Evolutionary conservation across 169 alveolate genomes (phyloP), one percentile per base, ranked within the genome.

Genomic region (Cryptosporidium tyzzeri): DNA sequence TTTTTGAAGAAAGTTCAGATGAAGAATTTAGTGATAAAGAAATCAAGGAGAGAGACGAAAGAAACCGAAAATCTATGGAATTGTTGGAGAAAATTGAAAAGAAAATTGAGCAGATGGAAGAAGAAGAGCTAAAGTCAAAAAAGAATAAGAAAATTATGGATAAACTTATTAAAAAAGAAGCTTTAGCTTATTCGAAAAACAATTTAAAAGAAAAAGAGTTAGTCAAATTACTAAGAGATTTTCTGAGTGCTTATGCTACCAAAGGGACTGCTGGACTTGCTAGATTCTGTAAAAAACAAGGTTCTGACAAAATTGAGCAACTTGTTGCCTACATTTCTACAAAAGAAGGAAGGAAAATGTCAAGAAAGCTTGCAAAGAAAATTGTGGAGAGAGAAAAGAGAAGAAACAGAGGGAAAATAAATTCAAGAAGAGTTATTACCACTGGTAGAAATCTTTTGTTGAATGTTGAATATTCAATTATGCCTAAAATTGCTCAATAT

Each of bases 311-410:
- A 31, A 62, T 80, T 26, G 75, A 65, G 8, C 89, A 80, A 39
- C 89, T 80, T 80, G 55, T 80, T 6, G 21, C 41, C 8, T 80
- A 80, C 29, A 58, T 62, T 31, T 39, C 73, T 18, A 80, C 89
- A 7, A 31, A 23, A 5, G 80, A 80, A 12, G 89, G 89, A 35
- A 80, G 62, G 31, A 45, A 6, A 10, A 39, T 26, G 29, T 21
- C 68, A 14, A 80, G 70, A 80, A 80, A 80, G 14, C 23, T 62
- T 9, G 62, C 89, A 44, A 80, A 80, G 55, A 65, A 37, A 23
- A 59, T 80, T 29, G 65, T n/a, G 10, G 51, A 58, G 0, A 61
- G 41, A 33, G 37, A 39, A 18, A 65, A 14, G 55, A 65, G 53
- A 41, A 48, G 12, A 14, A 48, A 48, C 0, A 48, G 14, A 35